Evolutionary conservation across 192 early-diverging fungal species (phyloP).

Genomic region (Endogone sp.): DNA sequence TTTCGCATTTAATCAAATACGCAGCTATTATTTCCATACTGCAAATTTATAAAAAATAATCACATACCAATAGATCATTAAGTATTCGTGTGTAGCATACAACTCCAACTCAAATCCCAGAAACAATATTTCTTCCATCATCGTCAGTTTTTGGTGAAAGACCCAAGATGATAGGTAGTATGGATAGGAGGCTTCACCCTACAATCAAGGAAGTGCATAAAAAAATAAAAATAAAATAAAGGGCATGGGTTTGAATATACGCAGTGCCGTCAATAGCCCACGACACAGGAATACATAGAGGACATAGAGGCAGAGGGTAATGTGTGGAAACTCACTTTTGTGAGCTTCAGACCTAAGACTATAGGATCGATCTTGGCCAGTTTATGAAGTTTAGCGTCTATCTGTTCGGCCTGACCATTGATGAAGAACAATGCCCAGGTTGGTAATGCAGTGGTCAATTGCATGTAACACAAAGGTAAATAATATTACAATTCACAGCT

Average conservation of each 20-base stretch:
- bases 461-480: too few relatives aligned
- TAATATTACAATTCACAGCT: not conserved
- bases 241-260: too few relatives aligned
- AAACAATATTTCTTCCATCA: conserved; percentile 49
- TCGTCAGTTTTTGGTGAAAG: conserved; percentile 52
- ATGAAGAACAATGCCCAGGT: not conserved
- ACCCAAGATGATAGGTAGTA: conserved; percentile 65
- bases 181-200: conserved; percentile 11
- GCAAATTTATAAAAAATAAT: not conserved
- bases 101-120: conserved; percentile 68
- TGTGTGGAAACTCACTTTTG: too few relatives aligned
- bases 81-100: conserved; percentile 57
- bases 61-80: conserved; percentile 59
- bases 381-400: conserved; percentile 21
- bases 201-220: not conserved
- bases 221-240: not conserved
- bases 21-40: too few relatives aligned
- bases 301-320: too few relatives aligned
- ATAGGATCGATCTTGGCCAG: conserved; percentile 10
- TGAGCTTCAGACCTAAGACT: too few relatives aligned
- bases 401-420: conserved; percentile 17
- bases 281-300: too few relatives aligned
- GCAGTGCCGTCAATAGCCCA: too few relatives aligned
- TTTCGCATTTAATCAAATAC: too few relatives aligned
- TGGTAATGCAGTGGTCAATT: not conserved